Evolutionary conservation across 768 basidiomycete species (phyloP), one percentile per base, ranked within the genome.

Genomic region (Cantharellus cinnabarinus): DNA sequence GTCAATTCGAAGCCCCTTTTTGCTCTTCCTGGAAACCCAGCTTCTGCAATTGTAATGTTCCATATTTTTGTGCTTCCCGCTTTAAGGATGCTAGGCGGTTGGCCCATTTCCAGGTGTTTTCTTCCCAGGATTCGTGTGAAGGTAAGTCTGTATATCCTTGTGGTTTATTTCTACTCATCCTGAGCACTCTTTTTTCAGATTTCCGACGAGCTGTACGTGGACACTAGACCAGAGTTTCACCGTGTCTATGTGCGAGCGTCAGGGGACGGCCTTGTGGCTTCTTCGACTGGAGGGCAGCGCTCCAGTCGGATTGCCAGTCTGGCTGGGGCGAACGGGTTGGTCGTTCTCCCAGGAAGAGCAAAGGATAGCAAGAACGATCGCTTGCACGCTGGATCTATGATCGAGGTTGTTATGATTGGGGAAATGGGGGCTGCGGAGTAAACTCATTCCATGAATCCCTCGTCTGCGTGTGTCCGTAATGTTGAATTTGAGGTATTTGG

Each of bases 21-120:
- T 65, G 88, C 86, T 0, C 76, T 94, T 1, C 89, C 89, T 0
- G 89, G 89, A 1, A 91, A 93, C 67, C 89, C 89, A 0, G 89
- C 89, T 0, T 82, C 82, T 2, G 89, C 89, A 14, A 74, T 94
- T 20, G 88, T 90, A 7, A 88, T 81, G 4, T 90, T 90, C 70
- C 76, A 87, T 64, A 67, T 90, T 2, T 90, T 90, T 65, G 88
- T 89, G 15, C 67, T 91, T 0, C 89, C 89, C 4, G 85, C 87
- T 4, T 71, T 93, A 51, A 71, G 88, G 60, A 75, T 68, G 58
- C 68, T 90, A 50, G 85, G 82, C 1, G 86, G 86, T 2, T 89
- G 79, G 78, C 75, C 75, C 0, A 67, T 68, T 15, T 69, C 70
- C 20, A 62, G 72, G 42, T 78, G 75, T 59, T 74, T 81, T 48